phyloP scores from a whole-genome alignment of 2,329 filamentous ascomycete species.

The Dichotomopilus funicola region DNA sequence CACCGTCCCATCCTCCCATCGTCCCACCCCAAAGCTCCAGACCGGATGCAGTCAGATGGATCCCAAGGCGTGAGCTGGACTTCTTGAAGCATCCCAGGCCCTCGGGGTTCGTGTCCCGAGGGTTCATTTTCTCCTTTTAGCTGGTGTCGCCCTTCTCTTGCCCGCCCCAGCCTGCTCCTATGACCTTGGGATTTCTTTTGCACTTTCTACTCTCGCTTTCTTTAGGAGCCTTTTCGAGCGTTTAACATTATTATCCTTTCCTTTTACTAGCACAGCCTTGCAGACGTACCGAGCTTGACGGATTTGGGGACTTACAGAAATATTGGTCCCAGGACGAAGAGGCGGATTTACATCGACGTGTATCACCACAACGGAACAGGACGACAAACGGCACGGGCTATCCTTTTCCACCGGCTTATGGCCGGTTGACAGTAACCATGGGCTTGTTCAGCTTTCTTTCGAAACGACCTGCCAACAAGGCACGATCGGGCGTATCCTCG shows the following conservation, averaged over 20 bases:
- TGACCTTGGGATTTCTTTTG: no score
- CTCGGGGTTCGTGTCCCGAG: no score
- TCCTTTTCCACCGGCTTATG: constrained; percentile 3
- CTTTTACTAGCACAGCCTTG: constrained; percentile 2
- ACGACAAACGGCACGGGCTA: background rate
- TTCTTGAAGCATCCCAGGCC: background rate
- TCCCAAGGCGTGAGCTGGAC: background rate
- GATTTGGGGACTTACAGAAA: no score
- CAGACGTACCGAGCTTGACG: background rate
- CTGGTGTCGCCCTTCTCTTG: no score
- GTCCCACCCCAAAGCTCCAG: background rate
- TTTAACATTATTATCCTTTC: background rate
- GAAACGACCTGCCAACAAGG: constrained; percentile 22
- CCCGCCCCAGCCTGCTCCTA: no score
- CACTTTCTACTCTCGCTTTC: no score
- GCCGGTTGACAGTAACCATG: constrained; percentile 21
- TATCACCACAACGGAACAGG: no score
- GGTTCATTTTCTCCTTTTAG: no score
- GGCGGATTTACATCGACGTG: no score
- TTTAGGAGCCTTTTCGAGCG: no score
- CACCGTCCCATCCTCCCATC: no score
- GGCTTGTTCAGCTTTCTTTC: constrained; percentile 29
- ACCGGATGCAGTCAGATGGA: constrained; percentile 8
- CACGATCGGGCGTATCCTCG: constrained; percentile 8
- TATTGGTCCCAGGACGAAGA: no score